Base-by-base conservation (phyloP, 768 basidiomycete species). In the Dentipellis fragilis region DNA sequence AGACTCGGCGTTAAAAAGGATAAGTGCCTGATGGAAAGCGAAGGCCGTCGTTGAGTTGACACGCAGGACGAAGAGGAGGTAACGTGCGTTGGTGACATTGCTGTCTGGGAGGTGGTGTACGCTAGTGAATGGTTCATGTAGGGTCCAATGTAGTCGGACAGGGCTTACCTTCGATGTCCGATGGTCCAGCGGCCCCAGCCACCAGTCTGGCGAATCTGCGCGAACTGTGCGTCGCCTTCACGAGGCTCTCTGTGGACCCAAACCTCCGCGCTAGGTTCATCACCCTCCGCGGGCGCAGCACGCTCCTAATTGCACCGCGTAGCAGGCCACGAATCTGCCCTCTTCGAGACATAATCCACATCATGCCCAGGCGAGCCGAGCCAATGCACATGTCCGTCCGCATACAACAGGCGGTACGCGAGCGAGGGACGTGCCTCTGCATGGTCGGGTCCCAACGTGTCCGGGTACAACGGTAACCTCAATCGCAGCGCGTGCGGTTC, bases 391-490 rank as follows among this genome's bases (percentile, higher is more conserved):
- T 71, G 63, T 34, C 78, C 77, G n/a, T 65, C 65, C 14, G 76
- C 64, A 64, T 77, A 73, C 2, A 72, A 54, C 17, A 82, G 53
- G 39, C 80, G 73, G 63, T 80, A 82, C 0, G 80, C 81, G 54
- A 59, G 54, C 16, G n/a, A 17, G 57, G 62, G 64, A 16, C 52
- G 45, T 23, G 51, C 38, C 42, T 51, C 47, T 11, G 51, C 22
- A 23, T 56, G 63, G 23, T 48, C 34, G 10, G 57, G 37, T n/a
- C 60, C 52, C 17, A 62, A 40, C 29, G 52, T 21, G 42, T 19
- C 42, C 42, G 42, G n/a, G 22, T 23, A 5, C 16, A 49, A 21
- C 22, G 7, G 14, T 21, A 49, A 16, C 14, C 35, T 49, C 49
- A 62, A 39, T 39, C 55, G 50, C 40, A 64, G 60, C 12, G 49